Evolutionary conservation across 495 filamentous ascomycete genomes (phyloP).

Genomic region (Chlorociboria aeruginascens): DNA sequence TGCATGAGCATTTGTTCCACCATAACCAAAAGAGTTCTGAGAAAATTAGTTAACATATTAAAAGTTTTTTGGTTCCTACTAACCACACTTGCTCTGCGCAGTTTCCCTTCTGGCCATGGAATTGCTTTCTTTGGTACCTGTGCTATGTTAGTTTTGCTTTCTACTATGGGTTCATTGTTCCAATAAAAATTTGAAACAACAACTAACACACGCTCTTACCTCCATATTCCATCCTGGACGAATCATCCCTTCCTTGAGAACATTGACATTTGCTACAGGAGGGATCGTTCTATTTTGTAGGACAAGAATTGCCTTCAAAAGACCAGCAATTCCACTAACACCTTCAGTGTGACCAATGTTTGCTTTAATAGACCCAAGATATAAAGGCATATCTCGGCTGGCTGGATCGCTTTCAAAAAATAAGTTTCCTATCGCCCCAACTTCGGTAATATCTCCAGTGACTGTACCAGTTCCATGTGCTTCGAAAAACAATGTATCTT

Average conservation of each 20-base stretch:
- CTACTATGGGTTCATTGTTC: background rate
- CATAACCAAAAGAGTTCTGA: conserved; percentile 35
- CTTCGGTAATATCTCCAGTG: background rate
- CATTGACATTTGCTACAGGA: conserved; percentile 36
- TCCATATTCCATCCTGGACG: conserved; percentile 35
- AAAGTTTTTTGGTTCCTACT: too few species aligned
- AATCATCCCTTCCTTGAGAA: conserved; percentile 29
- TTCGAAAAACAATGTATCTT: background rate
- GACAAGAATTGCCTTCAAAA: conserved; percentile 45
- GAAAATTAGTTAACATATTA: too few species aligned
- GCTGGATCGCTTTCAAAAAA: background rate
- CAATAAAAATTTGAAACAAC: background rate
- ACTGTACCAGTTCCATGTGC: background rate
- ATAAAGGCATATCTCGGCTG: conserved; percentile 22
- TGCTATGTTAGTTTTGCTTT: background rate
- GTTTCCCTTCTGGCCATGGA: background rate
- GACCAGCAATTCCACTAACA: conserved; percentile 36
- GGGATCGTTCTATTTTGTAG: conserved; percentile 42
- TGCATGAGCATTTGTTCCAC: conserved; percentile 44
- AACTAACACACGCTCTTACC: background rate
- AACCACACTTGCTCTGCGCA: background rate
- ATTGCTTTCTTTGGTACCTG: background rate
- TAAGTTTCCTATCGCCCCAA: background rate
- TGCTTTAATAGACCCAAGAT: conserved; percentile 44
- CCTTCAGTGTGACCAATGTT: conserved; percentile 49